Evolutionary conservation across 1,284 basidiomycete species (phyloP).

Genomic region (Apiotrichum brassicae): DNA sequence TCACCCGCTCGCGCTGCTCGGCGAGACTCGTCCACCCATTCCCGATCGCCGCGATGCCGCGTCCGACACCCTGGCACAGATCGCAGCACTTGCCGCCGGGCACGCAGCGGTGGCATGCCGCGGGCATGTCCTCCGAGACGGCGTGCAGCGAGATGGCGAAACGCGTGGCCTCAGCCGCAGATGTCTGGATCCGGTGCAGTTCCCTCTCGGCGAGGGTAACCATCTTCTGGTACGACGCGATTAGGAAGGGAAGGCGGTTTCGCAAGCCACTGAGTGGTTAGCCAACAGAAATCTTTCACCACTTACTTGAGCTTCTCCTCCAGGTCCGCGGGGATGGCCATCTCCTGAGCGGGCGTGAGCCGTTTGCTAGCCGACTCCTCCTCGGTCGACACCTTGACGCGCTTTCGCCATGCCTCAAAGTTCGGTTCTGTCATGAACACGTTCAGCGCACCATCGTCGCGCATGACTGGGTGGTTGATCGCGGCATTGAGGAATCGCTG

Average conservation of each 20-base stretch:
- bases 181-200: conserved; percentile 75
- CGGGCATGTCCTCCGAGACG: conserved; percentile 56
- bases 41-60: conserved; percentile 62
- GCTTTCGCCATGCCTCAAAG: conserved; percentile 78
- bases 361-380: conserved; percentile 78
- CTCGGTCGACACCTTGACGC: conserved; percentile 57
- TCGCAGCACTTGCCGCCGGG: conserved; percentile 57
- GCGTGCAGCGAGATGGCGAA: conserved; percentile 72
- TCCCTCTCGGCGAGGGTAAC: conserved; percentile 77
- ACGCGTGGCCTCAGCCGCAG: conserved; percentile 73
- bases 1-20: conserved; percentile 69
- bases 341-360: conserved; percentile 76
- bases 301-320: conserved; percentile 76
- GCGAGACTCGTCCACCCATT: conserved; percentile 66
- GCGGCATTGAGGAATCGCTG: conserved; percentile 71
- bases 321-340: conserved; percentile 82
- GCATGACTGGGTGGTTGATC: conserved; percentile 81
- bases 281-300: background rate
- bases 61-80: conserved; percentile 68
- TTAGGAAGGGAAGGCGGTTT: conserved; percentile 61
- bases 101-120: conserved; percentile 46
- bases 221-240: conserved; percentile 78
- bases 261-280: conserved; percentile 57
- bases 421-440: conserved; percentile 74
- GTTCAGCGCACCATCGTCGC: conserved; percentile 71